These are phyloP conservation scores for Malassezia yamatoensis DNA, from an alignment of 1,284 basidiomycete species.

Conservation along the genomic window DNA sequence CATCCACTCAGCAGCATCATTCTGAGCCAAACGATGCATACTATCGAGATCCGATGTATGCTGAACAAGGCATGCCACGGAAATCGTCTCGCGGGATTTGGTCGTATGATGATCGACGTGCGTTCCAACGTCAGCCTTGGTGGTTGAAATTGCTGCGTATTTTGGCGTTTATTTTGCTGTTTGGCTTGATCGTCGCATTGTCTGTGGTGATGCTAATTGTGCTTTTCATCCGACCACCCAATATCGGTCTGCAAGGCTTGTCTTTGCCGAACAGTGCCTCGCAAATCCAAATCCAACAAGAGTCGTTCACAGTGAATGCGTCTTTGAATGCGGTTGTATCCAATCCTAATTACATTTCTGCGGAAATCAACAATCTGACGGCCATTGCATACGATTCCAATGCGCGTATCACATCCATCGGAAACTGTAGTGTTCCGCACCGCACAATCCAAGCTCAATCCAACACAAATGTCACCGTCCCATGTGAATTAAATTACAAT, in stretches of 20 bases:
- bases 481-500: constrained; percentile 66
- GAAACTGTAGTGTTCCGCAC: constrained; percentile 50
- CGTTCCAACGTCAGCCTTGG: constrained; percentile 26
- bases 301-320: constrained; percentile 31
- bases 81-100: constrained; percentile 24
- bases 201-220: constrained; percentile 35
- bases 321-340: constrained; percentile 34
- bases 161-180: constrained; percentile 31
- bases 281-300: constrained; percentile 23
- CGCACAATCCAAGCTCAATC: constrained; percentile 58
- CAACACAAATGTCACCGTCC: constrained; percentile 68
- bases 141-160: constrained; percentile 33
- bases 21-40: background rate
- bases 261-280: constrained; percentile 17
- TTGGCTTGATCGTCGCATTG: constrained; percentile 31
- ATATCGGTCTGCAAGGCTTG: constrained; percentile 31
- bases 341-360: constrained; percentile 44
- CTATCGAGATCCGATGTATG: background rate
- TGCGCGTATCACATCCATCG: constrained; percentile 24
- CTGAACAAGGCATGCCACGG: background rate
- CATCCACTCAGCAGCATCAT: background rate
- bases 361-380: constrained; percentile 28
- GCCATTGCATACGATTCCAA: constrained; percentile 28
- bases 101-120: constrained; percentile 32
- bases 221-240: constrained; percentile 39